Evolutionary conservation across 1,139 yeast genomes (phyloP).

Genomic region (Candida sp.): DNA sequence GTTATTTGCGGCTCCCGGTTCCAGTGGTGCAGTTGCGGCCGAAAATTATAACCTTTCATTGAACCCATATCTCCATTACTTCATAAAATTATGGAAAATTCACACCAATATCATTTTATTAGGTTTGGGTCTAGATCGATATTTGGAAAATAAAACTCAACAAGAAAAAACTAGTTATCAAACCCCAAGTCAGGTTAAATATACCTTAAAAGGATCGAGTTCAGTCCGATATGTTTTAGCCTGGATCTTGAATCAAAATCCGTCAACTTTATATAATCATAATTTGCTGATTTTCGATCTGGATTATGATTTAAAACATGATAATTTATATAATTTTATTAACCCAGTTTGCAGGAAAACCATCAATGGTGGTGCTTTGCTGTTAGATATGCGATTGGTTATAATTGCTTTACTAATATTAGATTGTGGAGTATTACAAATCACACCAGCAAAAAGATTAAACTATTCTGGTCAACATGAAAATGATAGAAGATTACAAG

Average conservation of each 20-base stretch:
- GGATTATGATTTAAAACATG: conserved; percentile 51
- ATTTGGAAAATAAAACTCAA: conserved; percentile 48
- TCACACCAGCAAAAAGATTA: conserved; percentile 10
- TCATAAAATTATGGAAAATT: conserved; percentile 61
- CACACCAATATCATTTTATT: conserved; percentile 54
- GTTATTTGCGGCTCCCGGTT: conserved; percentile 34
- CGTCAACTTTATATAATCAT: conserved; percentile 23
- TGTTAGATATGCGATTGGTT: conserved; percentile 48
- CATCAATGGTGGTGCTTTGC: conserved; percentile 54
- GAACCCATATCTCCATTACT: conserved; percentile 59
- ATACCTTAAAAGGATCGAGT: conserved; percentile 59
- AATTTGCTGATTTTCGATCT: conserved; percentile 13
- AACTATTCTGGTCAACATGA: conserved; percentile 11
- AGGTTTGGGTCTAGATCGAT: conserved; percentile 63
- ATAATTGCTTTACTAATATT: conserved; percentile 24
- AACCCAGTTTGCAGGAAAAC: conserved; percentile 60
- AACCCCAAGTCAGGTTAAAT: conserved; percentile 50
- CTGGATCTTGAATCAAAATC: conserved; percentile 50
- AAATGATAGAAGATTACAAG: conserved; percentile 17
- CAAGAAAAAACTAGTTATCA: conserved; percentile 19
- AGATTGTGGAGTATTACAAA: conserved; percentile 20
- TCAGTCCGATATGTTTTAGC: conserved; percentile 62
- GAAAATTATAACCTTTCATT: conserved; percentile 33
- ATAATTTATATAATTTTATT: conserved; percentile 52
- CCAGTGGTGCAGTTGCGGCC: background rate